Evolutionary conservation across 345 rosid species (phyloP).

Genomic region (Abelmoschus esculentus): DNA sequence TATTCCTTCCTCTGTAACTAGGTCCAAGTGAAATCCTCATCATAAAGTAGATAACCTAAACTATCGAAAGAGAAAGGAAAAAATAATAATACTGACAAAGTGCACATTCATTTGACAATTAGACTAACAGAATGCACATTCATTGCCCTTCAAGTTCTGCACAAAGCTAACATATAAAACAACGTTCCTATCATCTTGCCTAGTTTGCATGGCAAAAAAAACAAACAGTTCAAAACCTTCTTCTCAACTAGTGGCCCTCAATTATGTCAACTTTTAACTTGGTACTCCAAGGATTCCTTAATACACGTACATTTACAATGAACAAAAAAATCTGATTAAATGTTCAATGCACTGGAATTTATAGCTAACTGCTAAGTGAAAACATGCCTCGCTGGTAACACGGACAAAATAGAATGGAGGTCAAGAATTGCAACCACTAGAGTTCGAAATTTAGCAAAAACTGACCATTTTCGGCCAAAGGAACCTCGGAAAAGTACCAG

Average conservation of each 20-base stretch:
- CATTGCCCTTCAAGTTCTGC: background rate
- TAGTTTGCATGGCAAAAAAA: background rate
- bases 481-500: slow-evolving; percentile 88
- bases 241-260: background rate
- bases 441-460: background rate
- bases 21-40: background rate
- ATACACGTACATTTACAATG: background rate
- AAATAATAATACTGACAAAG: background rate
- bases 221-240: background rate
- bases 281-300: background rate
- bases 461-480: slow-evolving; percentile 72
- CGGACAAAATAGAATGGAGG: background rate
- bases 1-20: background rate
- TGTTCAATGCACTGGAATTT: background rate
- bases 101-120: background rate
- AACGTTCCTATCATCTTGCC: background rate
- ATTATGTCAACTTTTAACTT: background rate
- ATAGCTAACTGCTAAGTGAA: background rate
- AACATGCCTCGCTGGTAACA: background rate
- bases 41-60: background rate
- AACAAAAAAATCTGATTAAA: background rate
- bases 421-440: background rate
- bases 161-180: background rate
- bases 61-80: background rate
- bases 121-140: background rate